phyloP scores from a whole-genome alignment of 257 asterid genomes.

The Scutellaria galericulata region DNA sequence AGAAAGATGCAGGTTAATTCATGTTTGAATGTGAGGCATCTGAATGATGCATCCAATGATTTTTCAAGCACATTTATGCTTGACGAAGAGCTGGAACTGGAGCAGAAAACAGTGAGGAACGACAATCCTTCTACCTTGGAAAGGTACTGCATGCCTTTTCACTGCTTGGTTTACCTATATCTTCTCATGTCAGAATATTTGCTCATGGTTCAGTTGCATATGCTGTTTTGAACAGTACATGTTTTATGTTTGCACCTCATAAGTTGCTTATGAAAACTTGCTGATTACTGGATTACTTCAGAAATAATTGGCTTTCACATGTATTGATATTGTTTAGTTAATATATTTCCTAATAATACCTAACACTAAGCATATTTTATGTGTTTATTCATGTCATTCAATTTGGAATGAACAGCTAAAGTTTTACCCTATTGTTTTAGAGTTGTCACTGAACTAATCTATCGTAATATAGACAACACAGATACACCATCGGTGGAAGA shows the following conservation, averaged over 20 bases:
- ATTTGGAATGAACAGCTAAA: too few relatives aligned
- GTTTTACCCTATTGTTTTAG: too few relatives aligned
- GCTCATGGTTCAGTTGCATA: slow-evolving; percentile 18
- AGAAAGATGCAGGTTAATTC: slow-evolving; percentile 36
- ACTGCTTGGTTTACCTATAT: slow-evolving; percentile 16
- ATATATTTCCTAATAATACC: neutral
- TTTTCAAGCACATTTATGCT: slow-evolving; percentile 74
- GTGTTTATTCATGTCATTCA: too few relatives aligned
- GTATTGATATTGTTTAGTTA: neutral
- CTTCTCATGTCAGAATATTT: neutral
- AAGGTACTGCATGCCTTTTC: slow-evolving; percentile 53
- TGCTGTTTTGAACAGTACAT: neutral
- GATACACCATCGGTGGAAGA: neutral
- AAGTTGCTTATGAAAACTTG: neutral
- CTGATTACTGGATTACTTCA: neutral
- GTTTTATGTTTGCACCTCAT: neutral
- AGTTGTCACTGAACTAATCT: neutral
- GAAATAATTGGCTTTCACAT: slow-evolving; percentile 2
- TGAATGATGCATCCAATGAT: slow-evolving; percentile 64
- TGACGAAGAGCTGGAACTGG: slow-evolving; percentile 83
- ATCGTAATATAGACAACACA: neutral
- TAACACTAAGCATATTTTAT: neutral
- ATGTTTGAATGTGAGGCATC: slow-evolving; percentile 28
- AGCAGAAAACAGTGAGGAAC: slow-evolving; percentile 45
- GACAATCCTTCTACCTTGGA: slow-evolving; percentile 44